These are phyloP conservation scores for Neospermospora avenae DNA, from an alignment of 2,329 filamentous ascomycete genomes.

Conservation along the genomic window DNA sequence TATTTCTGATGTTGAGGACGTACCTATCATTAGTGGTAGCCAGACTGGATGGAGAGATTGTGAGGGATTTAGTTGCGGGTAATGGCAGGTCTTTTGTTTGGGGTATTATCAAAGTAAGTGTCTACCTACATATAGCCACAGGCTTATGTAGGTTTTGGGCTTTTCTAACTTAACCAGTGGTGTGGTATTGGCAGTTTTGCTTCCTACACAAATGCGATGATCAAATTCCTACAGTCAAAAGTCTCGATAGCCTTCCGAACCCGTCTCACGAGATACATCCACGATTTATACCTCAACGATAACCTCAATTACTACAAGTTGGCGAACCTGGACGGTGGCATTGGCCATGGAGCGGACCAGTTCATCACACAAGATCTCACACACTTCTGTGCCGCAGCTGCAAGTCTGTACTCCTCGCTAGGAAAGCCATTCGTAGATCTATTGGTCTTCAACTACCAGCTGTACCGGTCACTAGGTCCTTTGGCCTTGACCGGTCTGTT, in stretches of 20 bases:
- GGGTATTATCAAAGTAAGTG: constrained; percentile 73
- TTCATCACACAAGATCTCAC: constrained; percentile 98
- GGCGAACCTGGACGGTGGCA: constrained; percentile 85
- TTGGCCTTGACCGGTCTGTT: constrained; percentile 81
- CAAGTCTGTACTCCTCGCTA: constrained; percentile 89
- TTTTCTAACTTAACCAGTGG: constrained; percentile 55
- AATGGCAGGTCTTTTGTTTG: constrained; percentile 84
- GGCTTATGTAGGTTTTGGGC: neutral
- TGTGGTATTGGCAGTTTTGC: constrained; percentile 89
- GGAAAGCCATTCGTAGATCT: constrained; percentile 98
- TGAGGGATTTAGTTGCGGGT: constrained; percentile 91
- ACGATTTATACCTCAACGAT: constrained; percentile 93
- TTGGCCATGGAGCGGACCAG: constrained; percentile 89
- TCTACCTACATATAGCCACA: neutral
- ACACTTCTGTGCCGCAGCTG: constrained; percentile 88
- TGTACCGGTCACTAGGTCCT: constrained; percentile 87
- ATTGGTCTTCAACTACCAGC: constrained; percentile 96
- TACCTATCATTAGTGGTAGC: constrained; percentile 94
- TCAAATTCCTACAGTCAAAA: constrained; percentile 97
- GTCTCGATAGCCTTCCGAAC: constrained; percentile 98
- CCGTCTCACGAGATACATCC: constrained; percentile 90
- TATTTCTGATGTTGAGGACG: constrained; percentile 87
- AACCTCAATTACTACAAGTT: constrained; percentile 97
- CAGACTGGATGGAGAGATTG: constrained; percentile 90
- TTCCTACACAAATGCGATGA: constrained; percentile 98